Conservation (phyloP, 1,284 basidiomycete genomes). For the Flammula alnicola region DNA sequence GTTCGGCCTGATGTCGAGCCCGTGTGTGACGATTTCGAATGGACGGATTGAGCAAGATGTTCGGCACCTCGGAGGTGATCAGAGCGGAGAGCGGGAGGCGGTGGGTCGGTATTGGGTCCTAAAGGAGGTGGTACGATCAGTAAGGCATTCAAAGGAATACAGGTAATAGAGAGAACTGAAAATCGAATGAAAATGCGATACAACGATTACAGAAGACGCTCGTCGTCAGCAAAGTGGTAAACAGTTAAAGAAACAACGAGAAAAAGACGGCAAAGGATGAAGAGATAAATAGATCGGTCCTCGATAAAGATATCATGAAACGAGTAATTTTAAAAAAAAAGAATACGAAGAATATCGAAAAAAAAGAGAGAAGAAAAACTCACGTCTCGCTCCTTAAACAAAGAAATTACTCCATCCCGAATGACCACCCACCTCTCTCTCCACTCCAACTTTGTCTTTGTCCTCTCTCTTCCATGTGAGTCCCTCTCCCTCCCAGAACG, state of each 20-base stretch:
- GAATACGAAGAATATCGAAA: background rate
- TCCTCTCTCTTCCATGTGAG: slow-evolving; percentile 8
- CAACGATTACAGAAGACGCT: too few relatives aligned
- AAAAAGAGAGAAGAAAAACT: slow-evolving; percentile 23
- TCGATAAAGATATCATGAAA: too few relatives aligned
- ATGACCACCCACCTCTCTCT: slow-evolving; percentile 66
- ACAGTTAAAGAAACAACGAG: too few relatives aligned
- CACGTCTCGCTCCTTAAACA: slow-evolving; percentile 61
- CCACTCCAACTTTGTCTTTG: slow-evolving; percentile 52
- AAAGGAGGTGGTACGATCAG: background rate
- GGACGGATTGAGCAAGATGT: slow-evolving; percentile 42
- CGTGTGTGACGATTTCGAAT: slow-evolving; percentile 3
- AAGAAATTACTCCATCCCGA: slow-evolving; percentile 54
- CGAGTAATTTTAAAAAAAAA: background rate
- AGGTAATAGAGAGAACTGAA: too few relatives aligned
- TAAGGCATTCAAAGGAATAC: background rate
- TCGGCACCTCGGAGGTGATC: slow-evolving; percentile 49
- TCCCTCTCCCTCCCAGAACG: slow-evolving; percentile 5
- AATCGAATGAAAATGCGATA: background rate
- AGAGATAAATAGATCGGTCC: too few relatives aligned
- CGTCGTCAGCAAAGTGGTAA: too few relatives aligned
- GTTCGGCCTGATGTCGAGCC: background rate
- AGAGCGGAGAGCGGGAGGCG: slow-evolving; percentile 47
- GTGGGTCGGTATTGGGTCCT: slow-evolving; percentile 52
- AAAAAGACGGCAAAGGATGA: too few relatives aligned